Evolutionary conservation across 2,329 filamentous ascomycete species (phyloP).

Genomic region (Diaporthe citri): DNA sequence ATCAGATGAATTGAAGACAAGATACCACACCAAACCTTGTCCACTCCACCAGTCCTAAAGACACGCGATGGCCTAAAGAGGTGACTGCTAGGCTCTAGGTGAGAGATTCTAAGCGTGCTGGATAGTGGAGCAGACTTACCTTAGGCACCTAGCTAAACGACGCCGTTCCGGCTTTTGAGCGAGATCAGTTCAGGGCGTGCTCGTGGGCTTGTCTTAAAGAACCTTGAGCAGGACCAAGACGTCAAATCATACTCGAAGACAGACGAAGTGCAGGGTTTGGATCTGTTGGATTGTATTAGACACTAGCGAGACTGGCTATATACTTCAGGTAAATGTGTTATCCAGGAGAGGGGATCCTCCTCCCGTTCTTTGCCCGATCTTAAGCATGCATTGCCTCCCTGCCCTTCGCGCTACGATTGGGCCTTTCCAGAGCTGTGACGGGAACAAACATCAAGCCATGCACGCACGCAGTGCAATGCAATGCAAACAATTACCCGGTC

Average conservation of each 20-base stretch:
- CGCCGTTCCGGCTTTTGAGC: neutral
- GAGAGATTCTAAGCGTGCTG: neutral
- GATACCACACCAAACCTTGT: slow-evolving; percentile 1
- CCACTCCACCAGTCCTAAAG: neutral
- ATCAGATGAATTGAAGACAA: slow-evolving; percentile 35
- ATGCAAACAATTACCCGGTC: slow-evolving; percentile 11
- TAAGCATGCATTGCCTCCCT: neutral
- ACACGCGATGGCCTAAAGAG: too few relatives aligned
- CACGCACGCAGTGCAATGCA: slow-evolving; percentile 5
- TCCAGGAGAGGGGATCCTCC: neutral
- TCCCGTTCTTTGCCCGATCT: slow-evolving; percentile 2
- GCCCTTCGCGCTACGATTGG: neutral
- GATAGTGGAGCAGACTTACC: too few relatives aligned
- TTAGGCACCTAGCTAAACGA: too few relatives aligned
- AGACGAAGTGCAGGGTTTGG: neutral
- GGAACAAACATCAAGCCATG: slow-evolving; percentile 1
- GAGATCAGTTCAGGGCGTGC: too few relatives aligned
- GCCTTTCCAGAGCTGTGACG: slow-evolving; percentile 1
- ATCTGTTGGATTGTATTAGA: slow-evolving; percentile 25
- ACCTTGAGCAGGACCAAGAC: neutral
- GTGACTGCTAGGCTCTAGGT: neutral
- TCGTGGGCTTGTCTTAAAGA: neutral
- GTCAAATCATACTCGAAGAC: neutral
- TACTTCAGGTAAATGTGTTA: slow-evolving; percentile 33
- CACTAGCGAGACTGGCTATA: slow-evolving; percentile 31